Evolutionary conservation across 2,329 filamentous ascomycete species (phyloP).

Genomic region (Trichoderma simmonsii): DNA sequence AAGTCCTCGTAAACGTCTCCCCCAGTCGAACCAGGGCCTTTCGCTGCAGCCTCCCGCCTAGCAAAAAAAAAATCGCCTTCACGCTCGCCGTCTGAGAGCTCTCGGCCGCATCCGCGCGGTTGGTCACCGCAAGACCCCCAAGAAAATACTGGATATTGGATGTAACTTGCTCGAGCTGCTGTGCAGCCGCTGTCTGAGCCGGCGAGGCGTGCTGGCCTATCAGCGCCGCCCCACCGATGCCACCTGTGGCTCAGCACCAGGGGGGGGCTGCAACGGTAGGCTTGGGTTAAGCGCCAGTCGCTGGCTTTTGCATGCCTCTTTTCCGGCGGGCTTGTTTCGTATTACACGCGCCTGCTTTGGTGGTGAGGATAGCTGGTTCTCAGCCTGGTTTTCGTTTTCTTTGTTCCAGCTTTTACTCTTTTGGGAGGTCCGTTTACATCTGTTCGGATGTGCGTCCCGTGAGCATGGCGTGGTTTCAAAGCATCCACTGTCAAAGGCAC

Average conservation of each 20-base stretch:
- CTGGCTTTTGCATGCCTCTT: neutral
- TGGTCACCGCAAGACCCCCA: neutral
- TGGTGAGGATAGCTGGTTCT: neutral
- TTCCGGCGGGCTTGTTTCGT: neutral
- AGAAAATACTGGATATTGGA: neutral
- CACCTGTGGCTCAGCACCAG: slow-evolving; percentile 7
- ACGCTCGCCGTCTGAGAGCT: neutral
- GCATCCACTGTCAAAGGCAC: neutral
- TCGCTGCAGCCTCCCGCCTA: neutral
- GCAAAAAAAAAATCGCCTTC: neutral
- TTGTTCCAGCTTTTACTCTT: neutral
- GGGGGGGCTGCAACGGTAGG: neutral
- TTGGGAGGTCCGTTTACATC: neutral
- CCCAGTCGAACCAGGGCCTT: neutral
- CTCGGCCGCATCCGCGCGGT: slow-evolving; percentile 8
- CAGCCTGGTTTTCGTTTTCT: neutral
- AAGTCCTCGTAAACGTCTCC: neutral
- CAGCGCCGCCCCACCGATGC: slow-evolving; percentile 21
- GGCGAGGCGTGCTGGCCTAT: slow-evolving; percentile 27
- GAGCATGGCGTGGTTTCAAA: neutral
- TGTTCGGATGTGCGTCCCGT: neutral
- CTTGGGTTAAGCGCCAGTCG: slow-evolving; percentile 3
- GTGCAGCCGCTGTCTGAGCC: slow-evolving; percentile 17
- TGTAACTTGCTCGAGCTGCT: neutral
- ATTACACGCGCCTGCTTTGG: neutral